A percentile compares a stretch with the other conserved stretches of the same genome.
phyloP scores from a whole-genome alignment of 1,139 yeast genomes.

The Pichiaceae sp. region DNA sequence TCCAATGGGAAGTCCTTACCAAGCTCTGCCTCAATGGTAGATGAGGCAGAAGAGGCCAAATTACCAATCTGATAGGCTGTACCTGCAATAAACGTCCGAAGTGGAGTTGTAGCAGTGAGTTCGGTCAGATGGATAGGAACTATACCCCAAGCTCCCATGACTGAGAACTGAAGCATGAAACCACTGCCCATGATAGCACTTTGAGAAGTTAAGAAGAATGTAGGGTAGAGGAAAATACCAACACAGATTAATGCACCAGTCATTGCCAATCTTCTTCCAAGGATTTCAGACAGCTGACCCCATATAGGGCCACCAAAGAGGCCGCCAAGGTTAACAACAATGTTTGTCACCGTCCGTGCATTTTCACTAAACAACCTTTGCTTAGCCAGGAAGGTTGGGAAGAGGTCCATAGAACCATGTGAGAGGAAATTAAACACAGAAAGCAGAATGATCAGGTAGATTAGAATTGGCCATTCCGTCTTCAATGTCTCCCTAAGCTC shows the following conservation, averaged over 20 bases:
- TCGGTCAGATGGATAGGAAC: conserved; percentile 45
- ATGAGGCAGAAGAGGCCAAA: conserved; percentile 46
- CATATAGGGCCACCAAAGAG: conserved; percentile 39
- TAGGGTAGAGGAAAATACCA: conserved; percentile 47
- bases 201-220: conserved; percentile 32
- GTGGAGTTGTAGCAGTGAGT: conserved; percentile 42
- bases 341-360: conserved; percentile 35
- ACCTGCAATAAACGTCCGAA: conserved; percentile 44
- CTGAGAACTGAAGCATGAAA: conserved; percentile 43
- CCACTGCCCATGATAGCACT: conserved; percentile 38
- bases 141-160: conserved; percentile 51
- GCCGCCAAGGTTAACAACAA: conserved; percentile 42
- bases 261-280: conserved; percentile 41
- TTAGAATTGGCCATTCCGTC: conserved; percentile 36
- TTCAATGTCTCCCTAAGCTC: conserved; percentile 23
- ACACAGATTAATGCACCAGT: conserved; percentile 34
- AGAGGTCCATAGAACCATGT: conserved; percentile 48
- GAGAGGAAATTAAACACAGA: conserved; percentile 44
- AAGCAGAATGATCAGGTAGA: conserved; percentile 37
- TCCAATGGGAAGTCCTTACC: conserved; percentile 39
- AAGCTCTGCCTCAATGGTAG: conserved; percentile 48
- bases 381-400: conserved; percentile 38
- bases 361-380: conserved; percentile 29
- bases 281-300: conserved; percentile 36
- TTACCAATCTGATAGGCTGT: conserved; percentile 52